Conservation (phyloP, 2,329 filamentous ascomycete species). For the Septoria linicola region DNA sequence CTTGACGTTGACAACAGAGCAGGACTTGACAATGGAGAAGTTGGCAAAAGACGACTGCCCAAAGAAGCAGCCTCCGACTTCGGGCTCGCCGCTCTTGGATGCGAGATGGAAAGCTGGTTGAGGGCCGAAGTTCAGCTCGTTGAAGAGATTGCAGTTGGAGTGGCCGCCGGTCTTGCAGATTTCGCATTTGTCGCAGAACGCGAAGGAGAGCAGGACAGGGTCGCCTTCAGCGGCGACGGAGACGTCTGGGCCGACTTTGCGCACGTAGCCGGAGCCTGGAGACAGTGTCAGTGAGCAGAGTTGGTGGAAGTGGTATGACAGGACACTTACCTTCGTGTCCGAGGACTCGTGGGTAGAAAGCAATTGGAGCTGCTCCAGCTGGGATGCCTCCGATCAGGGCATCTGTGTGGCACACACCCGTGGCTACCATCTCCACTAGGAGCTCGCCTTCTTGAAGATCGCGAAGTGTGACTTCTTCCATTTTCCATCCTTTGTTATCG, state of each 20-base stretch:
- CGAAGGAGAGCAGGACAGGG: constrained; percentile 50
- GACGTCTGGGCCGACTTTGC: constrained; percentile 44
- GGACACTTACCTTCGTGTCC: constrained; percentile 52
- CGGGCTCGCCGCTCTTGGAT: constrained; percentile 28
- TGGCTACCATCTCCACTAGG: constrained; percentile 54
- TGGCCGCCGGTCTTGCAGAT: constrained; percentile 48
- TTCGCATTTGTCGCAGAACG: constrained; percentile 50
- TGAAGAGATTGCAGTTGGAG: constrained; percentile 52
- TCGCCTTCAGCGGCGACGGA: constrained; percentile 47
- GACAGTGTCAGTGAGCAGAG: no score
- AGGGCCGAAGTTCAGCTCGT: constrained; percentile 46
- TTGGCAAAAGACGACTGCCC: constrained; percentile 50
- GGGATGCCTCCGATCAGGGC: constrained; percentile 47
- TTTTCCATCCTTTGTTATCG: constrained; percentile 42
- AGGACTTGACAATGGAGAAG: constrained; percentile 43
- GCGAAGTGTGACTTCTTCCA: constrained; percentile 41
- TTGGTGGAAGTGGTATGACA: no score
- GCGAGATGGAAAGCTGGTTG: constrained; percentile 32
- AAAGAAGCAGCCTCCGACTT: constrained; percentile 48
- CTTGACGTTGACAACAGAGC: constrained; percentile 45
- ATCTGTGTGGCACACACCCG: constrained; percentile 58
- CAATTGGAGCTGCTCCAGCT: constrained; percentile 37
- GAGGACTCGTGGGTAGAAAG: constrained; percentile 50
- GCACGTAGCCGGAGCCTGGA: constrained; percentile 50
- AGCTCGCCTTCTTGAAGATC: constrained; percentile 49